Conservation (phyloP, 257 asterid genomes). For the Gentiana straminea region DNA sequence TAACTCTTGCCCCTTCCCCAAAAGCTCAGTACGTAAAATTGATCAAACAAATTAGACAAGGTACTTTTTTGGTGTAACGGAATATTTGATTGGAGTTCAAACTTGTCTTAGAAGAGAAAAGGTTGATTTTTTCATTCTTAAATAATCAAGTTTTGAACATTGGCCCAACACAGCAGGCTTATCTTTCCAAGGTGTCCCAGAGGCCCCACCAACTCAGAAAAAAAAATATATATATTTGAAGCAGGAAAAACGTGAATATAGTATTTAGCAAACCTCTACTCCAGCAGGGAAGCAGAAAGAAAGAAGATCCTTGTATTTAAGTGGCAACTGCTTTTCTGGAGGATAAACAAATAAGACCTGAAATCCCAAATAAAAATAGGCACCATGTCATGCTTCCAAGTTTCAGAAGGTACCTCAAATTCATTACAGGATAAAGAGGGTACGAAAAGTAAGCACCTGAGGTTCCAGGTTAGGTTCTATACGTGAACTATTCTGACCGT, state of each 20-base stretch:
- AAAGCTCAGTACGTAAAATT: neutral
- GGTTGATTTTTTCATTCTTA: too few relatives aligned
- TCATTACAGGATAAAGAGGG: neutral
- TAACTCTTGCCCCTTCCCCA: neutral
- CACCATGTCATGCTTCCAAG: conserved; percentile 5
- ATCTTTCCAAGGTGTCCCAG: too few relatives aligned
- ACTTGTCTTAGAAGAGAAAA: too few relatives aligned
- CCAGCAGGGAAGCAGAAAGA: conserved; percentile 98
- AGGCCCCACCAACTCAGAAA: too few relatives aligned
- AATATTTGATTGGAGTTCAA: too few relatives aligned
- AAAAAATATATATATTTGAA: too few relatives aligned
- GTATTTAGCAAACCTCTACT: conserved; percentile 56
- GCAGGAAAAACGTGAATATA: too few relatives aligned
- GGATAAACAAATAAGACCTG: conserved; percentile 99
- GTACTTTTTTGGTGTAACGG: too few relatives aligned
- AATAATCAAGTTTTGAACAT: too few relatives aligned
- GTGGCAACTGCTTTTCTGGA: conserved; percentile 90
- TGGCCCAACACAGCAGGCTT: too few relatives aligned
- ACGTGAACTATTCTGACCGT: conserved; percentile 77
- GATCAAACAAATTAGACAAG: too few relatives aligned
- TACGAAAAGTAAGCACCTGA: conserved; percentile 56
- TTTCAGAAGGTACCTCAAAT: neutral
- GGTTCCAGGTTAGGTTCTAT: conserved; percentile 96
- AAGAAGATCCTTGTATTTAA: conserved; percentile 91
- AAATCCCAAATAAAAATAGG: conserved; percentile 18